A percentile compares a stretch with the other conserved stretches of the same genome.
Evolutionary conservation across 306 rosid species (phyloP).

Genomic region (Dryas drummondii): DNA sequence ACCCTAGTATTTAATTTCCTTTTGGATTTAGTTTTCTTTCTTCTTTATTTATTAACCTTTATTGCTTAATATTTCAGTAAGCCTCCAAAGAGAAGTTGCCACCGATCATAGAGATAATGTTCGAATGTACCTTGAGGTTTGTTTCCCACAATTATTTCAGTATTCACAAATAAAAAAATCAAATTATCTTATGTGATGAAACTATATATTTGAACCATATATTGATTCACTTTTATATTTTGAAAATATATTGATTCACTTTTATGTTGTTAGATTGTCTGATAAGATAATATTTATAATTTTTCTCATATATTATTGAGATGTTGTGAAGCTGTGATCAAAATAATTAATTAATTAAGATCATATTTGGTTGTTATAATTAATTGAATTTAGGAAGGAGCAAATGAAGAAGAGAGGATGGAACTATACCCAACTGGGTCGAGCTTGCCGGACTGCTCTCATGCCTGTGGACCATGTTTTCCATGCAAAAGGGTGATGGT

Average conservation of each 20-base stretch:
- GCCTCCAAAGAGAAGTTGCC: constrained; percentile 32
- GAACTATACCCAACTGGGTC: constrained; percentile 75
- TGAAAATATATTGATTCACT: too few species aligned
- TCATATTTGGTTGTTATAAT: too few species aligned
- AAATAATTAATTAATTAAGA: too few species aligned
- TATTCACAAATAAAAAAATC: too few species aligned
- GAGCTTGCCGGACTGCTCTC: constrained; percentile 86
- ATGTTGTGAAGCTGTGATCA: too few species aligned
- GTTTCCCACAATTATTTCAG: background rate
- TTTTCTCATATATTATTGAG: too few species aligned
- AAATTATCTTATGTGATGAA: too few species aligned
- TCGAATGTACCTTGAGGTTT: constrained; percentile 35
- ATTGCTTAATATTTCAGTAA: constrained; percentile 26
- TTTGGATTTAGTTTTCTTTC: background rate
- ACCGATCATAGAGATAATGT: constrained; percentile 1
- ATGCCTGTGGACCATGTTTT: constrained; percentile 90
- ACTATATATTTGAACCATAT: too few species aligned
- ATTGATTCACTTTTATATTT: too few species aligned
- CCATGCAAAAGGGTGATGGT: constrained; percentile 95
- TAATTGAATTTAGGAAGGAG: background rate
- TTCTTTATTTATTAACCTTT: background rate
- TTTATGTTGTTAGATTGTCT: too few species aligned
- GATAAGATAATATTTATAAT: too few species aligned
- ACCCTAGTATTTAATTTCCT: too few species aligned
- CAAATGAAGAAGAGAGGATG: constrained; percentile 41